A percentile compares a stretch with the other conserved stretches of the same genome.
Evolutionary conservation across 1,284 basidiomycete species (phyloP).

Genomic region (Singerocomus rubriflavus): DNA sequence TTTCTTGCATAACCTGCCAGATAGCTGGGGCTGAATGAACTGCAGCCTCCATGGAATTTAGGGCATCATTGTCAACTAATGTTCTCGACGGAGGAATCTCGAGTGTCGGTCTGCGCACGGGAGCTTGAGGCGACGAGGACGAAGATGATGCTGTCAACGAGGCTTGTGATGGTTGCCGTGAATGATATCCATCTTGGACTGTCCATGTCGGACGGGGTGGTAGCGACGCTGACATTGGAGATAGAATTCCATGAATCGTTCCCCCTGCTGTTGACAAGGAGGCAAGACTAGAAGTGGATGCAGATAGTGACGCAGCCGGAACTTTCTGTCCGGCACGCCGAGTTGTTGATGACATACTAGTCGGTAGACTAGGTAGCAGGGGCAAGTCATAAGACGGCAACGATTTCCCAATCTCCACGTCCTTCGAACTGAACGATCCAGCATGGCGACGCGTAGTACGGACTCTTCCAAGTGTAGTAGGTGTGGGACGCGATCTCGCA

Average conservation of each 20-base stretch:
- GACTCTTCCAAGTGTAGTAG: constrained; percentile 28
- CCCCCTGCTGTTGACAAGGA: constrained; percentile 10
- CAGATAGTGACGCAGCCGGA: constrained; percentile 25
- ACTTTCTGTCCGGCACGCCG: constrained; percentile 50
- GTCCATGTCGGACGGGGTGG: constrained; percentile 14
- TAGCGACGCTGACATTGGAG: constrained; percentile 17
- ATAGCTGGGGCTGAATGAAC: constrained; percentile 68
- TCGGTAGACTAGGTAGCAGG: constrained; percentile 30
- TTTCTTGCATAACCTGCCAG: constrained; percentile 68
- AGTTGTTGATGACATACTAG: constrained; percentile 40
- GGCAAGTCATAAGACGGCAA: constrained; percentile 62
- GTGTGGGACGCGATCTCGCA: constrained; percentile 39
- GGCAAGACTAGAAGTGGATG: constrained; percentile 20
- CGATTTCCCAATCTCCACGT: constrained; percentile 84
- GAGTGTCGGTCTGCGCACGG: constrained; percentile 36
- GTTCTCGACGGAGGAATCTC: constrained; percentile 51
- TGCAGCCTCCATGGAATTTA: constrained; percentile 65
- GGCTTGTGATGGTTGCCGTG: constrained; percentile 55
- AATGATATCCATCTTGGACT: constrained; percentile 38
- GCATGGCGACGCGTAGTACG: constrained; percentile 76
- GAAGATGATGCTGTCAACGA: constrained; percentile 48
- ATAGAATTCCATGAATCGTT: constrained; percentile 6
- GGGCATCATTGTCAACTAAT: constrained; percentile 64
- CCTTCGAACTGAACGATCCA: constrained; percentile 89
- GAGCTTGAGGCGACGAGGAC: constrained; percentile 39